These are phyloP conservation scores for Rosa lucieae DNA, from an alignment of 306 rosid species.

Conservation along the genomic window DNA sequence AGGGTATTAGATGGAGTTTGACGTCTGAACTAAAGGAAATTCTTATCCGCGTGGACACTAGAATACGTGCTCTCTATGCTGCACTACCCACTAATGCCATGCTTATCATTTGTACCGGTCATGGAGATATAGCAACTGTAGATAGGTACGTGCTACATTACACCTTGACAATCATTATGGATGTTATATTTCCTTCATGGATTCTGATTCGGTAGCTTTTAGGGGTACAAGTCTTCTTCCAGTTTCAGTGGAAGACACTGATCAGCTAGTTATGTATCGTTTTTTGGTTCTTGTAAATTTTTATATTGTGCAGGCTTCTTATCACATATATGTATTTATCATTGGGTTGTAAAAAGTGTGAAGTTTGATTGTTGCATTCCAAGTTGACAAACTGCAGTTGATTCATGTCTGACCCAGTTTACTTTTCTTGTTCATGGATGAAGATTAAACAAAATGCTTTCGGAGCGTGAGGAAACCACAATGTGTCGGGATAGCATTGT, in stretches of 20 bases:
- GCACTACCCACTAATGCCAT: constrained; percentile 75
- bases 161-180: constrained; percentile 2
- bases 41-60: constrained; percentile 67
- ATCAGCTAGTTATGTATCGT: neutral
- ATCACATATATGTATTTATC: neutral
- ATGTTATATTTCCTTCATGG: neutral
- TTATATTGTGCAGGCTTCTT: neutral
- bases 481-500: constrained; percentile 66
- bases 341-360: neutral
- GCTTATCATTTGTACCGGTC: constrained; percentile 94
- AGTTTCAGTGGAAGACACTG: neutral
- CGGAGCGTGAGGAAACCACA: constrained; percentile 44
- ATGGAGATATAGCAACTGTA: constrained; percentile 88
- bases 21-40: constrained; percentile 69
- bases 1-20: constrained; percentile 42
- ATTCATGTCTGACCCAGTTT: constrained; percentile 10
- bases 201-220: neutral
- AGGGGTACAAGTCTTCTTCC: neutral
- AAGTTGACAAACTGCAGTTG: neutral
- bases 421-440: constrained; percentile 28
- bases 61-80: constrained; percentile 49
- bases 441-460: constrained; percentile 86
- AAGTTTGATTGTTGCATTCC: constrained; percentile 1
- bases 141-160: constrained; percentile 57
- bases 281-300: neutral